phyloP scores from a whole-genome alignment of 139 green algal species.

The Monoraphidium neglectum region DNA sequence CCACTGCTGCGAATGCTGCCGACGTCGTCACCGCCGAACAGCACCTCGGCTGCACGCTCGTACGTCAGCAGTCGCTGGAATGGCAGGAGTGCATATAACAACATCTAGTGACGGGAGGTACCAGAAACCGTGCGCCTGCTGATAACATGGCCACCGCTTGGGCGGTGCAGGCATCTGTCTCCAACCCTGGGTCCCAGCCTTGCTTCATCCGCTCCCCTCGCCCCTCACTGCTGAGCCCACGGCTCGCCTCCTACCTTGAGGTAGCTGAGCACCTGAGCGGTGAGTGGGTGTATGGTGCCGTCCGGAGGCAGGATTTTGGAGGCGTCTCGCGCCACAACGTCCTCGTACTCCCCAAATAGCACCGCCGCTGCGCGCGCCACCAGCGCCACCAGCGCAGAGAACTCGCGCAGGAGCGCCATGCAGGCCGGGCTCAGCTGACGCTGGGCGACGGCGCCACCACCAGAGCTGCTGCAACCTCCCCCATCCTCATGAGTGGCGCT shows the following conservation, averaged over 20 bases:
- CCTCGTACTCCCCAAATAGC: slow-evolving; percentile 54
- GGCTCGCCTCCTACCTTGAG: slow-evolving; percentile 44
- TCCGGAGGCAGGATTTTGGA: slow-evolving; percentile 49
- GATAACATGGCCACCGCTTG: no score
- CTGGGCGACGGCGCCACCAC: no score
- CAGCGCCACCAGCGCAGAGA: slow-evolving; percentile 20
- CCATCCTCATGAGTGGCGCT: no score
- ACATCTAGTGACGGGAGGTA: no score
- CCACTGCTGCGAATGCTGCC: no score
- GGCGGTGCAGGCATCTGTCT: no score
- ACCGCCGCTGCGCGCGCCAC: slow-evolving; percentile 23
- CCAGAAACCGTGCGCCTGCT: no score
- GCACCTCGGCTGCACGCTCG: background rate
- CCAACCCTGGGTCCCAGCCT: no score
- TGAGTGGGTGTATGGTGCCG: slow-evolving; percentile 72
- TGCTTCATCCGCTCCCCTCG: no score
- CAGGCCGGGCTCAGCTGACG: no score
- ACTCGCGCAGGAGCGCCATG: background rate
- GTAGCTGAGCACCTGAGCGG: slow-evolving; percentile 56
- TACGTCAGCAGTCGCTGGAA: background rate
- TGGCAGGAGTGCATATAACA: background rate
- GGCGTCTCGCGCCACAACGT: slow-evolving; percentile 36
- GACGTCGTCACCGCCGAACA: background rate
- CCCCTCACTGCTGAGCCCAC: background rate
- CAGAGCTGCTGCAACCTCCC: no score